These are phyloP conservation scores for Marasmius sp. DNA, from an alignment of 1,284 basidiomycete genomes.

Conservation along the genomic window DNA sequence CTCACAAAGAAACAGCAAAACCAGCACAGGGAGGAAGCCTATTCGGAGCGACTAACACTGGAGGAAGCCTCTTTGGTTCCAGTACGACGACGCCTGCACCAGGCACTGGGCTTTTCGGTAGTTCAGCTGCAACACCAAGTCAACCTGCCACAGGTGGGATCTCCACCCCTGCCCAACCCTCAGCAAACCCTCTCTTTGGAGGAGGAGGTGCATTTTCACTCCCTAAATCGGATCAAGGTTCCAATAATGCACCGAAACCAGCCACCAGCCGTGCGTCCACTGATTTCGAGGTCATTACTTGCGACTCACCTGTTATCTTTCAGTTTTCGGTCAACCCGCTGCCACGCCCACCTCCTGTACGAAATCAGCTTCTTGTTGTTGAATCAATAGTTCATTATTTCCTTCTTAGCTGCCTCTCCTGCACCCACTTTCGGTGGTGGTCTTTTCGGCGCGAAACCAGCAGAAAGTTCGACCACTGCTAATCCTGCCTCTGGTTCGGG, in stretches of 20 bases:
- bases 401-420: constrained; percentile 3
- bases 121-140: constrained; percentile 12
- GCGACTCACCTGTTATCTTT: constrained; percentile 1
- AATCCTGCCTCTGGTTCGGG: constrained; percentile 1
- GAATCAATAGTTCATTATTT: neutral
- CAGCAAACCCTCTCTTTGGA: constrained; percentile 22
- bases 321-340: constrained; percentile 30
- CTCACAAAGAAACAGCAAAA: too few species aligned
- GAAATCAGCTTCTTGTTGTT: neutral
- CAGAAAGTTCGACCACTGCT: neutral
- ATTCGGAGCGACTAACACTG: constrained; percentile 4
- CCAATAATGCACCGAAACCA: constrained; percentile 27
- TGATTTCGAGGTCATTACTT: neutral
- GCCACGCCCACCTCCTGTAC: constrained; percentile 8
- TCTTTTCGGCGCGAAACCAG: constrained; percentile 8
- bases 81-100: constrained; percentile 9
- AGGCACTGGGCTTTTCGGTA: constrained; percentile 9
- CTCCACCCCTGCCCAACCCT: neutral
- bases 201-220: constrained; percentile 24
- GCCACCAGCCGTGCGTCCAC: constrained; percentile 11
- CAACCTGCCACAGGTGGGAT: neutral
- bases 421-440: constrained; percentile 8
- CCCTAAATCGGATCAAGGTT: constrained; percentile 30
- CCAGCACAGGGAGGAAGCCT: neutral
- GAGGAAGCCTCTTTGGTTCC: neutral